Evolutionary conservation across 495 filamentous ascomycete genomes (phyloP), one percentile per base, ranked within the genome.

Genomic region (Xylaria venustula): DNA sequence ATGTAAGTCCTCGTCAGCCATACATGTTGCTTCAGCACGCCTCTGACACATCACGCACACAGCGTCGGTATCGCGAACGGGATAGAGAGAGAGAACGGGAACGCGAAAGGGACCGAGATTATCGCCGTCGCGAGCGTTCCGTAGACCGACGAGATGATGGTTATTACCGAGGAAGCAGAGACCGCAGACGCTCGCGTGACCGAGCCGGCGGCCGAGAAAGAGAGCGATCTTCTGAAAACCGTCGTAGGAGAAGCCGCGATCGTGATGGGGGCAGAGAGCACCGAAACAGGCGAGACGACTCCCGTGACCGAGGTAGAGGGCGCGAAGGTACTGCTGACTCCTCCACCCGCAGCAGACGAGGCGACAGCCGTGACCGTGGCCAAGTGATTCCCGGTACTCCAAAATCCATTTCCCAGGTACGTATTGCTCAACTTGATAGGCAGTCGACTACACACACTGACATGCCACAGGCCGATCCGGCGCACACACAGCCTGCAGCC

Each of bases 291-390:
- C 88, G 87, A 85, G 89, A 92, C 79, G 88, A 89, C 64, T 91
- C 89, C 72, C 85, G 87, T 74, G 89, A 92, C 65, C 84, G 85
- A 68, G 79, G 74, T 63, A 85, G 84, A 73, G 82, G 82, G 70
- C 85, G 84, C 73, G 88, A 91, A 74, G 88, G 85, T 77, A 87
- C 90, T 80, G 84, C 87, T 85, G 89, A 92, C 75, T 86, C 86
- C 67, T 82, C 82, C 71, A 71, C 83, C 72, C 86, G 87, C 76
- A 83, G 82, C 78, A 87, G 84, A 83, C 82, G 85, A 74, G 86
- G 86, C 67, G 83, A 86, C 71, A 83, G 80, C 73, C 80, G 84
- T 69, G 80, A 85, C 60, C 81, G 84, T 65, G 76, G 72, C 59
- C 58, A 67, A 55, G 77, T 62, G 46, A 78, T 77, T 63, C 65